phyloP scores from a whole-genome alignment of 768 basidiomycete genomes.

The Boletus subparvulus region DNA sequence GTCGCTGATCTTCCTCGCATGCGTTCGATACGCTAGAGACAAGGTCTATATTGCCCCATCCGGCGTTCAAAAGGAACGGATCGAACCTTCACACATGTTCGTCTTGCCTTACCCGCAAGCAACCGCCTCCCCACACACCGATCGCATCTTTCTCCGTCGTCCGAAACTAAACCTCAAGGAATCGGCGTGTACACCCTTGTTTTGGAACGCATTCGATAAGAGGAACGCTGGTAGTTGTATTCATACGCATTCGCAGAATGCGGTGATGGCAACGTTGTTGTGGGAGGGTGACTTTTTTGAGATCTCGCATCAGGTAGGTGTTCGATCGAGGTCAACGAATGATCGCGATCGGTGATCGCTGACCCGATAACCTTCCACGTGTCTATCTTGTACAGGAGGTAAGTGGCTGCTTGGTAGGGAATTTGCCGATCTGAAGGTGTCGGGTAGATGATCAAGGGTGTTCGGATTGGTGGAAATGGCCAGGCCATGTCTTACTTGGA shows the following conservation, averaged over 20 bases:
- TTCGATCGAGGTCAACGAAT: background rate
- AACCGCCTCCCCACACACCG: slow-evolving; percentile 54
- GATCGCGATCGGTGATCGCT: slow-evolving; percentile 2
- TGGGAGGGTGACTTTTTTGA: slow-evolving; percentile 69
- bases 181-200: slow-evolving; percentile 85
- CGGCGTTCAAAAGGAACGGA: slow-evolving; percentile 89
- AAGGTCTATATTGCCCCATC: slow-evolving; percentile 86
- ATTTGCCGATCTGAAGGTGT: background rate
- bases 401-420: background rate
- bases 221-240: slow-evolving; percentile 82
- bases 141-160: slow-evolving; percentile 75
- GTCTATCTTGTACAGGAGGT: slow-evolving; percentile 40
- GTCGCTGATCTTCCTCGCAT: background rate
- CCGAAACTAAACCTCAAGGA: slow-evolving; percentile 74
- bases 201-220: slow-evolving; percentile 88
- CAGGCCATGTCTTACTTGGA: slow-evolving; percentile 79
- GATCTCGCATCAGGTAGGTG: slow-evolving; percentile 75
- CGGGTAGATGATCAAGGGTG: slow-evolving; percentile 86
- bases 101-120: slow-evolving; percentile 78
- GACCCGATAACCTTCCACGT: background rate
- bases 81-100: slow-evolving; percentile 80
- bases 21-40: slow-evolving; percentile 43
- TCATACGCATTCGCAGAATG: slow-evolving; percentile 89
- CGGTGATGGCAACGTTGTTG: slow-evolving; percentile 83
- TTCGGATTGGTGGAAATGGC: slow-evolving; percentile 75